These are phyloP conservation scores for Trichoderma afroharzianum DNA, from an alignment of 2,329 filamentous ascomycete species.

Conservation along the genomic window DNA sequence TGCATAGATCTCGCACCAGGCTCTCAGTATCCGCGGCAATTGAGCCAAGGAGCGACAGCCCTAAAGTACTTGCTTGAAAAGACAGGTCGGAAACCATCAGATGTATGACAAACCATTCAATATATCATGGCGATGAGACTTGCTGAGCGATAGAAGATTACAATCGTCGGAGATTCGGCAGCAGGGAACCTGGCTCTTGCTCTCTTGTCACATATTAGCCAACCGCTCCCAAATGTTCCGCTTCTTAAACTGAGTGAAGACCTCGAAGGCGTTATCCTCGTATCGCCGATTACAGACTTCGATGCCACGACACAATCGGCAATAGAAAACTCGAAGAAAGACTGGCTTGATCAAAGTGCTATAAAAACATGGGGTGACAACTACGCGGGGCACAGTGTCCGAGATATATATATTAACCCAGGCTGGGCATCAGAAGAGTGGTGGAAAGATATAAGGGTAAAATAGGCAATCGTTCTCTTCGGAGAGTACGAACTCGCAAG, in stretches of 20 bases:
- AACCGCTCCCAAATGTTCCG: not conserved
- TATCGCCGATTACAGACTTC: not conserved
- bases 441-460: not conserved
- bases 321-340: not conserved
- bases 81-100: not conserved
- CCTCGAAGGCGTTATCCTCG: not conserved
- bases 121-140: not conserved
- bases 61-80: not conserved
- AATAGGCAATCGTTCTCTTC: not conserved
- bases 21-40: not conserved
- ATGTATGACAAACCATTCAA: not conserved
- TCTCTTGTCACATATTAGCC: not conserved
- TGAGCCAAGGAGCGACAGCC: not conserved
- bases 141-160: not conserved
- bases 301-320: not conserved
- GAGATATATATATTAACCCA: not conserved
- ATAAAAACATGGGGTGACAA: not conserved
- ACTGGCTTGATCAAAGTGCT: not conserved
- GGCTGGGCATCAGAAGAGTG: not conserved
- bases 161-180: not conserved
- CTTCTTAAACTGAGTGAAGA: not conserved
- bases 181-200: not conserved
- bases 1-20: not conserved
- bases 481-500: not conserved
- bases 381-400: not conserved